A percentile compares a stretch with the other conserved stretches of the same genome.
These are phyloP conservation scores for Phialemonium atrogriseum DNA, from an alignment of 2,329 filamentous ascomycete species.

Conservation along the genomic window DNA sequence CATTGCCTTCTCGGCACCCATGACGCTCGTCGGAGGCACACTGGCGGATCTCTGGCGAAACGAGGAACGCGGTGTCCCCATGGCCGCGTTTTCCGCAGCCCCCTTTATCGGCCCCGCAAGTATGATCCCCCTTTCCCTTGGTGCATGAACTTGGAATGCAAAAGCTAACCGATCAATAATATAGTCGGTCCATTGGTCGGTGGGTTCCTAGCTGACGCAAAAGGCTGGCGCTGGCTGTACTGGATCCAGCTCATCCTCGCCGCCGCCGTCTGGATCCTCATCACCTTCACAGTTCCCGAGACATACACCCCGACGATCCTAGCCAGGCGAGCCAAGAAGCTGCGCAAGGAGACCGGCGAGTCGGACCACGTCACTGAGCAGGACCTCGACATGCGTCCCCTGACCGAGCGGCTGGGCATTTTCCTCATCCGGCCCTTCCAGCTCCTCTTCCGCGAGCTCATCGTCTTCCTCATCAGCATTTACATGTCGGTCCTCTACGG, in stretches of 20 bases:
- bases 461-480: conserved; percentile 73
- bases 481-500: conserved; percentile 83
- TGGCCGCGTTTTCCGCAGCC: conserved; percentile 78
- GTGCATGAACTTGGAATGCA: no score
- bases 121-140: conserved; percentile 17
- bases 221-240: conserved; percentile 78
- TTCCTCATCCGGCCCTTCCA: conserved; percentile 80
- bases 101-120: conserved; percentile 75
- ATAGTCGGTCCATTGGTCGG: conserved; percentile 63
- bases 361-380: conserved; percentile 66
- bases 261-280: conserved; percentile 61
- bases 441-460: conserved; percentile 74
- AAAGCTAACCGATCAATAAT: conserved; percentile 9
- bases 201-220: conserved; percentile 62
- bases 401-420: conserved; percentile 60
- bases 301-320: conserved; percentile 80
- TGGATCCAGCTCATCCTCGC: conserved; percentile 78
- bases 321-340: conserved; percentile 57
- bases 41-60: conserved; percentile 77
- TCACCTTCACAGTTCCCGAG: conserved; percentile 83
- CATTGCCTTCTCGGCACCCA: conserved; percentile 76
- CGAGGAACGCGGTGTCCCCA: conserved; percentile 77
- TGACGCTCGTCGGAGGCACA: conserved; percentile 79
- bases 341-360: conserved; percentile 62
- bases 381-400: conserved; percentile 65